Evolutionary conservation across 805 yeast species (phyloP).

Genomic region (Candida boidinii): DNA sequence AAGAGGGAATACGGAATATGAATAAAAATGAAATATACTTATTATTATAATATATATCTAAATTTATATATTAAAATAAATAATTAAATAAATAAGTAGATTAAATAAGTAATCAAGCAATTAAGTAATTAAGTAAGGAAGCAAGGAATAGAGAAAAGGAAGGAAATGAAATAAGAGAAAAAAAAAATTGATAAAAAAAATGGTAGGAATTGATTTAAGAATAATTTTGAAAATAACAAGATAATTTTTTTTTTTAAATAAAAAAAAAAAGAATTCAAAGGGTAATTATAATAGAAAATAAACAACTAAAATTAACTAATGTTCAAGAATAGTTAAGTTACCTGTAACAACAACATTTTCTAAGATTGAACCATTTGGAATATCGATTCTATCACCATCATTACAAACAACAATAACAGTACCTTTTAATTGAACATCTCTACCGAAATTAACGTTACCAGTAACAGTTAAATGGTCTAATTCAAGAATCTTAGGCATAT

Average conservation of each 20-base stretch:
- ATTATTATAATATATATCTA: no score
- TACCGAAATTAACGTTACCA: constrained; percentile 90
- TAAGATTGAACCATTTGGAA: constrained; percentile 91
- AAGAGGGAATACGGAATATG: no score
- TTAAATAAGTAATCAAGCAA: no score
- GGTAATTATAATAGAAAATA: constrained; percentile 1
- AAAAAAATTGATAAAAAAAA: no score
- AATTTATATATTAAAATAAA: no score
- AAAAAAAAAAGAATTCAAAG: constrained; percentile 2
- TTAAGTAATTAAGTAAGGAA: no score
- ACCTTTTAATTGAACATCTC: constrained; percentile 85
- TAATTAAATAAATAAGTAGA: neutral
- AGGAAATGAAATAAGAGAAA: no score
- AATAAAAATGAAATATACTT: no score
- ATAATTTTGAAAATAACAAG: no score
- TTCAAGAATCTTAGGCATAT: constrained; percentile 94
- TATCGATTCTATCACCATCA: constrained; percentile 93
- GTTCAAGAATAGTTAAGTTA: constrained; percentile 89
- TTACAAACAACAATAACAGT: constrained; percentile 96
- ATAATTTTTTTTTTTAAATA: constrained; percentile 2
- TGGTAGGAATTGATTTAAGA: no score
- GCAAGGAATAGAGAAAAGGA: no score
- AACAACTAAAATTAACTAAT: constrained; percentile 29
- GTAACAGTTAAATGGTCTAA: constrained; percentile 96
- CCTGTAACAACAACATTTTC: constrained; percentile 98